Conservation (phyloP, 768 basidiomycete genomes). For the Leccinum fibrillosum region DNA sequence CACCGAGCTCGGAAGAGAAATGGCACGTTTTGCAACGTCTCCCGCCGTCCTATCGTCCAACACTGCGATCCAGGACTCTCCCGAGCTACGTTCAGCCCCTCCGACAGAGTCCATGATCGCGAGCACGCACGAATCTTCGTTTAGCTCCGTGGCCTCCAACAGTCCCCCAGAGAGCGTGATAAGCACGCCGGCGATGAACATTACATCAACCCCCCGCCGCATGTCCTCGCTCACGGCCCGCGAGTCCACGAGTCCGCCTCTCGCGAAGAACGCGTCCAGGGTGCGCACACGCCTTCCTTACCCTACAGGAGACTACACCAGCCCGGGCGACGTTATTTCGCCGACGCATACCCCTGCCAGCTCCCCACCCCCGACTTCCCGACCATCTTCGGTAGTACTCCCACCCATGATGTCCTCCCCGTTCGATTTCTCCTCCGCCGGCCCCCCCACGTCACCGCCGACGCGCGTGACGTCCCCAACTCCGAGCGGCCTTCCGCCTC, state of each 20-base stretch:
- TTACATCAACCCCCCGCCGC: constrained; percentile 29
- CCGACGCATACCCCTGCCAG: constrained; percentile 38
- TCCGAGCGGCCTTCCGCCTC: constrained; percentile 37
- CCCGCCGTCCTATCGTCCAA: constrained; percentile 44
- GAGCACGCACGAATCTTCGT: constrained; percentile 25
- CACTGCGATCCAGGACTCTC: constrained; percentile 42
- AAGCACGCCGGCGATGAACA: constrained; percentile 11
- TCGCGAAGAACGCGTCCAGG: constrained; percentile 33
- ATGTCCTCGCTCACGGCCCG: constrained; percentile 42
- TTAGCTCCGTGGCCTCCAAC: constrained; percentile 15
- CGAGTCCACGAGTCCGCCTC: constrained; percentile 64
- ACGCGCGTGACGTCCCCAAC: constrained; percentile 21
- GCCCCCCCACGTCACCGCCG: constrained; percentile 21
- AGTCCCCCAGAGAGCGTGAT: constrained; percentile 14
- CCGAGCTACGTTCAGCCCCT: constrained; percentile 43
- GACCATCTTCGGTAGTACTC: constrained; percentile 43
- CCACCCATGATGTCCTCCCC: constrained; percentile 29
- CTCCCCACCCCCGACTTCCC: constrained; percentile 41
- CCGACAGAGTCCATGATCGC: constrained; percentile 47
- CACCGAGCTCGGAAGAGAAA: constrained; percentile 71
- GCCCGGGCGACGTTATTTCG: constrained; percentile 49
- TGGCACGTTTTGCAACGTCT: constrained; percentile 67
- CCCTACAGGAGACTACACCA: constrained; percentile 79
- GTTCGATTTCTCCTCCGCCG: constrained; percentile 13
- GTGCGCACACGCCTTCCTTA: constrained; percentile 62